Evolutionary conservation across 352 stramenopile species (phyloP), one percentile per base, ranked within the genome.

Genomic region (Globisporangium apiculatum): DNA sequence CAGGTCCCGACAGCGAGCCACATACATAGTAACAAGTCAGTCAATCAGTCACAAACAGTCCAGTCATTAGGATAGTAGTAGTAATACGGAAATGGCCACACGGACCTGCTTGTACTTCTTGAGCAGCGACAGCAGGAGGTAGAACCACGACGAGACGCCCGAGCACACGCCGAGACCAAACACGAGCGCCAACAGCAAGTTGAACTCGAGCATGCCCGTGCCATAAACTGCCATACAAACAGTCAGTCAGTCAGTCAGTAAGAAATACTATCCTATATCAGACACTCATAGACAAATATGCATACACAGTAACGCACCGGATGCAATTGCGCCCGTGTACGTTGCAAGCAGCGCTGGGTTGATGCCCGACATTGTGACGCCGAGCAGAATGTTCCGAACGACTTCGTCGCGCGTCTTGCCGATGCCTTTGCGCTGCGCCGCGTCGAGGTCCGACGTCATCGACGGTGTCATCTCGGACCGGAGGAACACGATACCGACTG

Each of bases 31-130:
- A 31, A 31, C 24, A 31, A 31, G 1, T 31, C 24, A 31, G 24
- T 31, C 24, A 31, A 3, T 3, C 24, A 31, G 24, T 31, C 24
- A 3, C 24, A 31, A 2, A 31, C 24, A 31, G 24, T 31, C 24
- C 24, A 31, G 24, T 31, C 3, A 31, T 3, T 31, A 31, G 42
- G 31, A 50, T 9, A 10, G 17, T 7, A 53, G 64, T 38, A 62
- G 49, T 24, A 40, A 2, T n/a, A 58, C 38, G 18, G 37, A 53
- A 18, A 8, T 46, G 31, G 15, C 17, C 41, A 31, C 24, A 37
- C 51, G 51, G 46, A 95, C 85, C 76, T 94, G 76, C 48, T 95
- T 95, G 82, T 95, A 95, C 62, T 93, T 95, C 63, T 92, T 89
- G 15, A 95, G 61, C 36, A 95, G 67, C 45, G 81, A 87, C 14